Base-by-base conservation (phyloP, 208 protist genomes). In the Acanthamoeba polyphaga region DNA sequence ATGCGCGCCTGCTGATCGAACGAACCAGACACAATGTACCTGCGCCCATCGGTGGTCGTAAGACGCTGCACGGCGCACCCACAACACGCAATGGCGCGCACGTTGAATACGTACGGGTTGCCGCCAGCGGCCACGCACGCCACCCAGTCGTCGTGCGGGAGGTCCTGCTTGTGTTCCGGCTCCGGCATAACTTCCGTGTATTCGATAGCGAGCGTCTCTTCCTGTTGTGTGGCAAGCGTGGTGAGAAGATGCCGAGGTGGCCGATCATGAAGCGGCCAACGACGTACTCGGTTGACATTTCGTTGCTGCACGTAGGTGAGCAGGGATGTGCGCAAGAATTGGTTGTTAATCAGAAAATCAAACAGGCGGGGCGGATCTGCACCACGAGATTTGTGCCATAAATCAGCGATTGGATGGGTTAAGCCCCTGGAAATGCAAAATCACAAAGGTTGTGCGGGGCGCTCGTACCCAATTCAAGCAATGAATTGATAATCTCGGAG, bases 321-420 rank as follows among this genome's bases (percentile, higher is more conserved):
- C n/a, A 92, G 62, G 12, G 87, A 78, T 43, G 87, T 92, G 29
- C 87, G 87, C 87, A 92, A 43, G 43, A 92, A 76, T 43, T 92
- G 87, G 34, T 58, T 34, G 38, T 92, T 58, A 9, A 92, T 92
- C 22, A 76, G 34, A 76, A 92, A 92, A 92, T 92, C 87, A 29
- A 92, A 92, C 22, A 58, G 38, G 13, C 64, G 55, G 17, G 49
- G 55, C 29, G 82, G 46, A 53, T 90, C 82, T 90, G 49, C 29
- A 78, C 22, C n/a, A 27, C 22, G 22, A 68, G 62, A 68, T 24
- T 32, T 68, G 17, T 12, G 29, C 43, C 29, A 49, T 3, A 80
- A 80, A 74, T n/a, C 66, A n/a, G 32, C 55, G 43, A 49, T 49
- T 49, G 43, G 43, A 49, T 49, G 43, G 9, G 43, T 49, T 49